Base-by-base conservation (phyloP, 2,329 filamentous ascomycete genomes). In the Aspergillus costaricaensis region DNA sequence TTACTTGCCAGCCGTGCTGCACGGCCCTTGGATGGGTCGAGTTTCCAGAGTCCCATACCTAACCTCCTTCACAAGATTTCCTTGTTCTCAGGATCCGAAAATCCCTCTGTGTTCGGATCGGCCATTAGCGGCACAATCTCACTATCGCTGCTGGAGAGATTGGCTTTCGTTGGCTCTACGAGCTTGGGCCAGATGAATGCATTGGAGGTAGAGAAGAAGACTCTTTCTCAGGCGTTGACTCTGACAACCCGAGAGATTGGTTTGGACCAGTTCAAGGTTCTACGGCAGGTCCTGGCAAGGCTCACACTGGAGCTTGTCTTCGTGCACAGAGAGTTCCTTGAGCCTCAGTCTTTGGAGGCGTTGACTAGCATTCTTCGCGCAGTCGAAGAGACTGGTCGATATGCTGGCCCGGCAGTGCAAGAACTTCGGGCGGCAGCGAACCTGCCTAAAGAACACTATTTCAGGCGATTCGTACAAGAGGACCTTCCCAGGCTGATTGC, bases 131-230 rank as follows among this genome's bases (percentile, higher is more conserved):
- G 80, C 32, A 76, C 74, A 4, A 67, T 87, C 17, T 81, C 84
- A 6, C 68, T 79, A 21, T 81, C 82, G 0, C 69, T 91, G 3
- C 77, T 91, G 66, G 77, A 79, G 14, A 87, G 83, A 65, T 74
- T 89, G 50, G 78, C 82, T 54, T 76, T 73, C 1, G 73, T 87
- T 17, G 76, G 77, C 12, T 77, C 81, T 23, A 85, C 88, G 0
- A 83, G 79, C 49, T 76, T 92, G 41, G 82, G 82, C 49, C 85
- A 86, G 44, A 76, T 92, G 51, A 81, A 84, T 48, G 80, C 89
- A 17, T 79, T 92, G 0, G 87, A 90, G 72, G 78, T 81, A 1
- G 89, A 92, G 69, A 76, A 91, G 53, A 86, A 86, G 8, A 78
- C 84, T 3, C 77, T 91, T 61, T 85, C 85, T 9, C 80, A 81